Conservation (phyloP, 805 yeast genomes). For the Wickerhamomyces rabaulensis region DNA sequence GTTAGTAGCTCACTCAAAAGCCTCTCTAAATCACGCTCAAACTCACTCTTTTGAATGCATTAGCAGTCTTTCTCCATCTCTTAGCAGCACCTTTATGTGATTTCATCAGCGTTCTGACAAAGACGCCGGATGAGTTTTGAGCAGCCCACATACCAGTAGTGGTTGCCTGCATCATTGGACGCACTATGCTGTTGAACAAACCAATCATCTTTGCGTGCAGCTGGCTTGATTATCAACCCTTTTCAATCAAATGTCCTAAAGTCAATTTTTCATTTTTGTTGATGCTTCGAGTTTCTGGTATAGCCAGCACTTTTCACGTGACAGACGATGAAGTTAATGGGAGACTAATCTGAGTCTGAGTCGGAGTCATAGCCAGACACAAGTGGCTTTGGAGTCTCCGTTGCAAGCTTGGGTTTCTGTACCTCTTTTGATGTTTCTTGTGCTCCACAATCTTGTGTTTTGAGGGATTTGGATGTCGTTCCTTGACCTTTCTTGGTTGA, state of each 20-base stretch:
- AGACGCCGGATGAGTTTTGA: constrained; percentile 10
- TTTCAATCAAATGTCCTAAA: neutral
- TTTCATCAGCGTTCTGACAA: constrained; percentile 44
- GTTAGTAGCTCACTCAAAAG: constrained; percentile 4
- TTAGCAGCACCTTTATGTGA: constrained; percentile 85
- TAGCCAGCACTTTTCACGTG: neutral
- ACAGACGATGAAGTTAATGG: neutral
- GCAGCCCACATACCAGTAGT: neutral
- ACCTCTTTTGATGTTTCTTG: neutral
- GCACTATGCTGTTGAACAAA: constrained; percentile 6
- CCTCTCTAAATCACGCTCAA: neutral
- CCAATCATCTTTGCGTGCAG: constrained; percentile 7
- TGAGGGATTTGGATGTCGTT: neutral
- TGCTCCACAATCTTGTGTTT: neutral
- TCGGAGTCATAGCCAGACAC: constrained; percentile 9
- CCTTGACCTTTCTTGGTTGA: neutral
- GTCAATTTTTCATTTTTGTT: neutral
- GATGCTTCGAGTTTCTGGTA: neutral
- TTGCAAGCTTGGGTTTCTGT: neutral
- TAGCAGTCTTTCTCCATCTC: constrained; percentile 75
- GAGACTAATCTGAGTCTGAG: constrained; percentile 12
- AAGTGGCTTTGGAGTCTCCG: neutral
- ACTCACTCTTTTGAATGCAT: constrained; percentile 50
- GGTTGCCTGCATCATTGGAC: constrained; percentile 1
- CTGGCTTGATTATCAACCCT: neutral